phyloP scores from a whole-genome alignment of 768 basidiomycete genomes.

The Erythrobasidium yunnanense region DNA sequence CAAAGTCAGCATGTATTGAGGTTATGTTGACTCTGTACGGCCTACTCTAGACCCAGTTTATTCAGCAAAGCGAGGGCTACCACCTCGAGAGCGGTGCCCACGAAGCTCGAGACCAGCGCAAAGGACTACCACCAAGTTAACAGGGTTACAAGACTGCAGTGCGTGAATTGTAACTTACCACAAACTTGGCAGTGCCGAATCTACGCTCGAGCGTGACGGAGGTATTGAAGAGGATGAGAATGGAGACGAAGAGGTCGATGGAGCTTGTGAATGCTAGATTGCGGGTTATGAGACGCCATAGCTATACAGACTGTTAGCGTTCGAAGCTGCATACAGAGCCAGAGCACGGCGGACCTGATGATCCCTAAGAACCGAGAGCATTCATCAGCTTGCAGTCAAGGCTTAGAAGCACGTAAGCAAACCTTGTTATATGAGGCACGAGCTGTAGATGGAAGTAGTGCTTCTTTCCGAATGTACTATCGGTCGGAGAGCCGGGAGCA shows the following conservation, averaged over 20 bases:
- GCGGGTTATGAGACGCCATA: constrained; percentile 22
- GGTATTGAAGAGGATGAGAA: constrained; percentile 21
- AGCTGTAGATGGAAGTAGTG: constrained; percentile 12
- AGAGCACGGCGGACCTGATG: constrained; percentile 3
- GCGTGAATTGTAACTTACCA: no score
- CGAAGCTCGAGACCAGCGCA: background rate
- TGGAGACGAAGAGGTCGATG: constrained; percentile 15
- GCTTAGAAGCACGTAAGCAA: no score
- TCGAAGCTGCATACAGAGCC: no score
- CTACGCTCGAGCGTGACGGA: constrained; percentile 20
- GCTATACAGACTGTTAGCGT: background rate
- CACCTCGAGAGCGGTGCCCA: constrained; percentile 20
- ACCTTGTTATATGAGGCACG: constrained; percentile 8
- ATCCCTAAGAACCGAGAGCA: background rate
- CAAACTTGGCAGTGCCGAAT: constrained; percentile 25
- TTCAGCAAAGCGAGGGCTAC: constrained; percentile 14
- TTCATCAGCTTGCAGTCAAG: background rate
- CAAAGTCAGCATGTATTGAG: no score
- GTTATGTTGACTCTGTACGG: no score
- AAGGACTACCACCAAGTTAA: no score
- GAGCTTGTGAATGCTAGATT: constrained; percentile 19
- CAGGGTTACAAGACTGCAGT: no score
- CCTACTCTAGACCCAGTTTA: background rate
- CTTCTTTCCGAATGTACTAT: constrained; percentile 22
- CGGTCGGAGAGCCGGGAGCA: background rate